Evolutionary conservation across 768 basidiomycete genomes (phyloP).

Genomic region (Lentinula raphanica): DNA sequence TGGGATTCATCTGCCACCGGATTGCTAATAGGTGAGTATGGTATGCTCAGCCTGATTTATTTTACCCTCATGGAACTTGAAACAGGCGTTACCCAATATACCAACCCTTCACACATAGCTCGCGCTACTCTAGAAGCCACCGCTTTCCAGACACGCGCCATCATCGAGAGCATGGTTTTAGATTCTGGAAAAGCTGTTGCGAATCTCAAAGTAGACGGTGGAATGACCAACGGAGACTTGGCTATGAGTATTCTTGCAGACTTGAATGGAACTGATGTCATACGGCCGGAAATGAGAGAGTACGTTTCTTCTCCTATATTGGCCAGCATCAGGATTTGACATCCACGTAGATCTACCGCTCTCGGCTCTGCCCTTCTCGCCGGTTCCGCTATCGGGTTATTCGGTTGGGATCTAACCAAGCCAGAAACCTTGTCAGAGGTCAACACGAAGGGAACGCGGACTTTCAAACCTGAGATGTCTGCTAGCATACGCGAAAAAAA

Average conservation of each 20-base stretch:
- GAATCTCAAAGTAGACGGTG: constrained; percentile 92
- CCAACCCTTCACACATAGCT: constrained; percentile 87
- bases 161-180: constrained; percentile 90
- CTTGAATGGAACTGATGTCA: constrained; percentile 85
- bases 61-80: background rate
- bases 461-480: constrained; percentile 58
- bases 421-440: constrained; percentile 85
- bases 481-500: constrained; percentile 54
- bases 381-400: constrained; percentile 78
- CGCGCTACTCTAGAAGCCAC: constrained; percentile 95
- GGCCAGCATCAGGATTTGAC: too few species aligned
- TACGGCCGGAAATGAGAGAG: constrained; percentile 97
- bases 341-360: constrained; percentile 88
- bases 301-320: too few species aligned
- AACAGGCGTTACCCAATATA: constrained; percentile 75
- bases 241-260: constrained; percentile 86
- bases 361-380: constrained; percentile 93
- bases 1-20: constrained; percentile 97
- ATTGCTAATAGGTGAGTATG: constrained; percentile 62
- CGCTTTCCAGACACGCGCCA: constrained; percentile 92
- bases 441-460: constrained; percentile 74
- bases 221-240: constrained; percentile 91
- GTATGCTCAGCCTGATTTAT: background rate
- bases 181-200: constrained; percentile 77
- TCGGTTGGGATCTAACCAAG: constrained; percentile 85